These are phyloP conservation scores for Cordyceps javanica DNA, from an alignment of 2,329 filamentous ascomycete species.

Conservation along the genomic window DNA sequence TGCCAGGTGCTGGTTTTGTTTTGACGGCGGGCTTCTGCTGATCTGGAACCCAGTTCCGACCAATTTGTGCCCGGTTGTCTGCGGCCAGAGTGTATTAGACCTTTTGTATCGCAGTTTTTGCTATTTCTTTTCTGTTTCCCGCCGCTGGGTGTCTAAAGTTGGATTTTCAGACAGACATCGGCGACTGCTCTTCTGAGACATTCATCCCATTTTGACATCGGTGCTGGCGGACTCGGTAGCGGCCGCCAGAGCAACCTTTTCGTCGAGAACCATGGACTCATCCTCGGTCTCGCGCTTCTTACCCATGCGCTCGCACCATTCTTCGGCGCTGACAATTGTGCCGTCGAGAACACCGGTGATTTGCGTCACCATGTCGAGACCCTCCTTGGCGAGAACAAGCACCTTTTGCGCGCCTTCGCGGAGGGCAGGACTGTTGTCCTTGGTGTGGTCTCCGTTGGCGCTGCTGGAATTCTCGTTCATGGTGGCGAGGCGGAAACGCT, in stretches of 20 bases:
- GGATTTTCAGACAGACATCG: too few relatives aligned
- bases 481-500: slow-evolving; percentile 71
- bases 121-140: not conserved
- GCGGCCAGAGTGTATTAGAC: not conserved
- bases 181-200: too few relatives aligned
- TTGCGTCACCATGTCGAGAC: slow-evolving; percentile 89
- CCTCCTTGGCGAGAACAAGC: slow-evolving; percentile 80
- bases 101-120: not conserved
- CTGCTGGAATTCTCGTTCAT: slow-evolving; percentile 31
- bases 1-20: not conserved
- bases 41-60: not conserved
- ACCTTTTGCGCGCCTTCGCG: slow-evolving; percentile 65
- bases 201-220: slow-evolving; percentile 23
- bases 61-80: not conserved
- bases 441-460: slow-evolving; percentile 23
- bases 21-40: not conserved
- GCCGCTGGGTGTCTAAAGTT: too few relatives aligned
- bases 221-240: slow-evolving; percentile 20
- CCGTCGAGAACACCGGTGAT: slow-evolving; percentile 83
- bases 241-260: slow-evolving; percentile 21
- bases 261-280: slow-evolving; percentile 14
- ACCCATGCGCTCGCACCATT: slow-evolving; percentile 79
- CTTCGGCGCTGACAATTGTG: slow-evolving; percentile 83
- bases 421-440: slow-evolving; percentile 31
- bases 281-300: slow-evolving; percentile 25